phyloP scores from a whole-genome alignment of 345 rosid genomes.

The Abelmoschus esculentus region DNA sequence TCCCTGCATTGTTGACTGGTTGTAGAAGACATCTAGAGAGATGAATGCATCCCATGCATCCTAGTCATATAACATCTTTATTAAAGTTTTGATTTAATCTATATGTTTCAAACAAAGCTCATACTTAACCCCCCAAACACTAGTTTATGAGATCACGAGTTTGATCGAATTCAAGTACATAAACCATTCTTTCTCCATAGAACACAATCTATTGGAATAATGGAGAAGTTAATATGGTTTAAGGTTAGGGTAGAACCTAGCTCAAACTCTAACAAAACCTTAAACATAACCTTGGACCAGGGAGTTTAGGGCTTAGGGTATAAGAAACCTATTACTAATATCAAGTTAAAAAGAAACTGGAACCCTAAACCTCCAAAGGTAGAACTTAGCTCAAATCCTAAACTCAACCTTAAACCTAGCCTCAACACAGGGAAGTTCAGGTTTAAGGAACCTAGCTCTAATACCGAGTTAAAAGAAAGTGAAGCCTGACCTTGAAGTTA shows the following conservation, averaged over 20 bases:
- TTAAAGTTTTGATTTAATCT: not conserved
- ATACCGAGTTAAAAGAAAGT: too few species aligned
- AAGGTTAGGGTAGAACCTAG: not conserved
- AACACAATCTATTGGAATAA: too few species aligned
- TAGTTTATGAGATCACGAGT: not conserved
- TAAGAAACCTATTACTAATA: not conserved
- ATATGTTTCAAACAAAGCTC: not conserved
- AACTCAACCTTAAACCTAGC: too few species aligned
- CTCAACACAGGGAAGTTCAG: too few species aligned
- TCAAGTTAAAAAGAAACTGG: not conserved
- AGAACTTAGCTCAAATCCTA: too few species aligned
- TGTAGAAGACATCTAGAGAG: slow-evolving; percentile 16
- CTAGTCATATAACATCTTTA: slow-evolving; percentile 24
- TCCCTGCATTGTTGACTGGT: not conserved
- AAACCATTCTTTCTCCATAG: too few species aligned
- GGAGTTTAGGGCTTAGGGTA: not conserved
- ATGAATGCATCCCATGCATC: slow-evolving; percentile 34
- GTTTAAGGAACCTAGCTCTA: too few species aligned
- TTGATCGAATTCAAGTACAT: too few species aligned
- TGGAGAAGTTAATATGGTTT: too few species aligned
- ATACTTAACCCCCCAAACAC: not conserved
- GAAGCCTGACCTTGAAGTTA: too few species aligned
- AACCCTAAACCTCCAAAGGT: not conserved
- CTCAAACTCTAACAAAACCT: not conserved
- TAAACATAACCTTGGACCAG: too few species aligned